Evolutionary conservation across 805 yeast genomes (phyloP).

Genomic region (Candida loeiensis): DNA sequence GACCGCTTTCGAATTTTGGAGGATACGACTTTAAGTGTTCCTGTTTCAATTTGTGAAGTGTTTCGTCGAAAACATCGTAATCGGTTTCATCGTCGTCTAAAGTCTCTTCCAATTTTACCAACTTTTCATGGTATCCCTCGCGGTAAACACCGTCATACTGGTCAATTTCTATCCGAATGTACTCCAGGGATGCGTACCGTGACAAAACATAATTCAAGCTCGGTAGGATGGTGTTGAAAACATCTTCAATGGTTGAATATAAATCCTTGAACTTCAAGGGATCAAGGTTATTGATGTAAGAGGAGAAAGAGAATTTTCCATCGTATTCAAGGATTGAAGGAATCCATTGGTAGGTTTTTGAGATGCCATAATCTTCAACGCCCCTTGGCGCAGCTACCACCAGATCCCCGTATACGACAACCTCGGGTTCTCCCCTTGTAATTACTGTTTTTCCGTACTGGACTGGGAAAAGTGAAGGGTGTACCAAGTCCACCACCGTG

Average conservation of each 20-base stretch:
- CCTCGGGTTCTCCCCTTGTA: neutral
- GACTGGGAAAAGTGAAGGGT: constrained; percentile 20
- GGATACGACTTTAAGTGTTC: neutral
- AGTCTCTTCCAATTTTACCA: neutral
- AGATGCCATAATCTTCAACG: constrained; percentile 9
- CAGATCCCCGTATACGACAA: constrained; percentile 6
- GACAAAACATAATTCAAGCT: constrained; percentile 29
- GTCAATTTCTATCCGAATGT: constrained; percentile 1
- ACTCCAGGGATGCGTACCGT: constrained; percentile 17
- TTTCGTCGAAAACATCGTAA: neutral
- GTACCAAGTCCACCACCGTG: constrained; percentile 18
- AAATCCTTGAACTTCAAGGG: constrained; percentile 24
- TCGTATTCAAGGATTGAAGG: constrained; percentile 11
- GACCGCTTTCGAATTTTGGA: neutral
- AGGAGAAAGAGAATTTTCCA: constrained; percentile 18
- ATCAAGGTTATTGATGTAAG: constrained; percentile 42
- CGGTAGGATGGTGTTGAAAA: constrained; percentile 29
- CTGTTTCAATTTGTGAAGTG: neutral
- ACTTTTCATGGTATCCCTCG: neutral
- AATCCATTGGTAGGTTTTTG: constrained; percentile 15
- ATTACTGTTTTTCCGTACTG: constrained; percentile 14
- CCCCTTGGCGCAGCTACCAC: neutral
- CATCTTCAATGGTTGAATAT: constrained; percentile 26
- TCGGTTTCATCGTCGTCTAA: constrained; percentile 2
- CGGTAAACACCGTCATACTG: neutral